Conservation (phyloP, 1,139 yeast species). For the Candida sojae region DNA sequence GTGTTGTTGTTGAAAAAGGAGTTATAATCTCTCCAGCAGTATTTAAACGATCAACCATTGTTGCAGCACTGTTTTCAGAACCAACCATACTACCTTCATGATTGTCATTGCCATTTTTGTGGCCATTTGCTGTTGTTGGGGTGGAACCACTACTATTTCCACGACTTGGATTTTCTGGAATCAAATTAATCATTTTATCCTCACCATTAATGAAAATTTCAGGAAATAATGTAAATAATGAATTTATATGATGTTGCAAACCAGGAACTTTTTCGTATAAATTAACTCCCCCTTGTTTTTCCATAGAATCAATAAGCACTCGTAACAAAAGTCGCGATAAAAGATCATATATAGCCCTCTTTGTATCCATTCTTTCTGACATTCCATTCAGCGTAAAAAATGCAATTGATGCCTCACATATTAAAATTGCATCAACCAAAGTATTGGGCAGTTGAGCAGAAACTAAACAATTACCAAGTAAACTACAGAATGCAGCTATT, state of each 20-base stretch:
- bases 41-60: background rate
- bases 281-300: slow-evolving; percentile 13
- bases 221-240: slow-evolving; percentile 21
- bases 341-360: slow-evolving; percentile 18
- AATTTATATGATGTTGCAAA: slow-evolving; percentile 19
- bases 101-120: background rate
- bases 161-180: background rate
- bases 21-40: background rate
- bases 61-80: background rate
- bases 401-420: slow-evolving; percentile 15
- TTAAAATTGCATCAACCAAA: slow-evolving; percentile 15
- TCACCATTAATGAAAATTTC: slow-evolving; percentile 17
- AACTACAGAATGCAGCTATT: slow-evolving; percentile 32
- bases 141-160: background rate
- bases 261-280: slow-evolving; percentile 16
- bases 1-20: background rate
- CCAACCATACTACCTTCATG: background rate
- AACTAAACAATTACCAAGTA: slow-evolving; percentile 29
- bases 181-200: background rate
- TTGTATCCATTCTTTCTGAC: slow-evolving; percentile 16
- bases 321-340: slow-evolving; percentile 21
- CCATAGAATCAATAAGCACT: slow-evolving; percentile 18
- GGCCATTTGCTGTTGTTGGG: background rate
- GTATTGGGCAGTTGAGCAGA: slow-evolving; percentile 10
- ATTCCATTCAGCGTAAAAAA: slow-evolving; percentile 12